These are phyloP conservation scores for Plasmodium vivax DNA, from an alignment of 169 alveolate species.

Conservation along the genomic window DNA sequence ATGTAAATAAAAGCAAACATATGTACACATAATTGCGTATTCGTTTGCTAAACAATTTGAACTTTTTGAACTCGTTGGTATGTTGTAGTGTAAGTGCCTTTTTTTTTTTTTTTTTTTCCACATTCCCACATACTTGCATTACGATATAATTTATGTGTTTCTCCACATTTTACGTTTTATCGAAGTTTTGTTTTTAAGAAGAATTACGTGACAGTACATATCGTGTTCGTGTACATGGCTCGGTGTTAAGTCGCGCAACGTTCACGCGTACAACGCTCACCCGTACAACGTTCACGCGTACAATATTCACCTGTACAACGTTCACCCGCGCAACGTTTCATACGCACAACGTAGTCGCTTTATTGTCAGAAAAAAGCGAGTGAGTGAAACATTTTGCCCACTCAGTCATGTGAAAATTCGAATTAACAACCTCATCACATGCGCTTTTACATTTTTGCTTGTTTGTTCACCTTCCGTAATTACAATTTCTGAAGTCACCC, in stretches of 20 bases:
- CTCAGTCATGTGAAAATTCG: background rate
- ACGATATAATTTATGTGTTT: slow-evolving; percentile 3
- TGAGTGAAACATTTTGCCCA: slow-evolving; percentile 5
- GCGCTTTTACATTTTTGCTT: slow-evolving; percentile 38
- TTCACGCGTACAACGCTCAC: background rate
- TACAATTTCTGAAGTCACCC: background rate
- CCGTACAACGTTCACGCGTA: no score
- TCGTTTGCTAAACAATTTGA: background rate
- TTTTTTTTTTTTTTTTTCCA: background rate
- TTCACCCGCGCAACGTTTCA: background rate
- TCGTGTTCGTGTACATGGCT: background rate
- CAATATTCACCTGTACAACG: no score
- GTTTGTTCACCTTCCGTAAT: slow-evolving; percentile 68
- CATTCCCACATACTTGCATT: slow-evolving; percentile 2
- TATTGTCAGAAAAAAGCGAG: background rate
- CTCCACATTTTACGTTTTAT: slow-evolving; percentile 2
- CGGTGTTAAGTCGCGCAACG: background rate
- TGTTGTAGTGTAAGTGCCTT: slow-evolving; percentile 18
- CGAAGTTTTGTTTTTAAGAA: slow-evolving; percentile 64
- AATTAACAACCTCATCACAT: background rate
- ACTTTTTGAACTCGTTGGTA: slow-evolving; percentile 8
- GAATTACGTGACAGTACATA: slow-evolving; percentile 9
- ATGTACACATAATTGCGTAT: slow-evolving; percentile 11
- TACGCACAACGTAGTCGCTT: slow-evolving; percentile 1
- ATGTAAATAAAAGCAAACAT: background rate